Evolutionary conservation across 106 monocot species (phyloP), one percentile per base, ranked within the genome.

Genomic region (Triglochin maritima): DNA sequence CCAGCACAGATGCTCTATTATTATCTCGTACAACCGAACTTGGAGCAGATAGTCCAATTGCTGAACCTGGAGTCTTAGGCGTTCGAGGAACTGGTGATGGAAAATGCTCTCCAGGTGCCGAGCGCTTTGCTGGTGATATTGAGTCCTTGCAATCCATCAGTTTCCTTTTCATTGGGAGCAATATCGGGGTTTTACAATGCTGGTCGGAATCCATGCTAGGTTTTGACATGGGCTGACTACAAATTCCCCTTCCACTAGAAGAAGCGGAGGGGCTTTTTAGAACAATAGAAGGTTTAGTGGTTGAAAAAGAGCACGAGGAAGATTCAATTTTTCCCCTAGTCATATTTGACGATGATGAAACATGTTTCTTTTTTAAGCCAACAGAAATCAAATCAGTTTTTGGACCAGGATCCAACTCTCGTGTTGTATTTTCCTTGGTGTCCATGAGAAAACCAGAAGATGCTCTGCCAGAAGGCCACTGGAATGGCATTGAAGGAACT

Each of bases 151-250:
- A 48, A 7, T 98, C 98, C 49, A 67, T 66, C 3, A 79, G 42
- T 71, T 98, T 98, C 53, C 98, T 74, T 70, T 98, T 98, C 81
- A 88, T 68, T 59, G 92, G 92, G 52, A 98, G 43, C 3, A 84
- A n/a, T 47, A 92, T 75, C 17, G 92, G 92, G 55, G 92, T 80
- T 69, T 81, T 92, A 49, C 47, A 4, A 47, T 46, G 7, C 29
- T 47, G 9, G 2, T 88, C 83, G 6, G 44, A 6, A 53, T 92
- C 88, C 62, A 41, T 43, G 63, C 47, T 60, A 52, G 77, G 56
- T 47, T 63, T 80, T 54, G 15, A 42, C 72, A 14, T 60, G 74
- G 73, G 71, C 0, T 17, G 49, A 52, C 74, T 65, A 65, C 69
- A 48, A 66, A 60, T 58, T 62, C 70, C 79, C 50, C 7, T 44